phyloP scores from a whole-genome alignment of 208 protist genomes.

The Strigomonas culicis region DNA sequence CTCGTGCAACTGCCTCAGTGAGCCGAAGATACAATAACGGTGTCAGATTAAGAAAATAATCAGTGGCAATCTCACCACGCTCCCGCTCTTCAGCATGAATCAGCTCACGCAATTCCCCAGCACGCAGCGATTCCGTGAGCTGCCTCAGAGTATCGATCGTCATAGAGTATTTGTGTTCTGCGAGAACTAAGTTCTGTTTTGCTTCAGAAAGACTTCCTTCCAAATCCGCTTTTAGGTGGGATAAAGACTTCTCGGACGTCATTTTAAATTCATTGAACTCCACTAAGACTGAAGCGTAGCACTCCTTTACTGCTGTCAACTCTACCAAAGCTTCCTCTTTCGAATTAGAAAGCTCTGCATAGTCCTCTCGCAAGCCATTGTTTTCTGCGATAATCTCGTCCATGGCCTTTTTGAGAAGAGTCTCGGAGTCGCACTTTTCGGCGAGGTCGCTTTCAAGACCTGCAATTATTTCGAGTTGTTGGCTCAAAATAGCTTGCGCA shows the following conservation, averaged over 20 bases:
- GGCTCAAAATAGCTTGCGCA: conserved; percentile 15
- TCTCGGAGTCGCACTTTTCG: conserved; percentile 24
- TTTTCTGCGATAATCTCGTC: conserved; percentile 29
- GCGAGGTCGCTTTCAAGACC: conserved; percentile 38
- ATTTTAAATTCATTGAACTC: conserved; percentile 52
- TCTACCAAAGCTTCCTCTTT: conserved; percentile 50
- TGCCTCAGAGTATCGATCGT: conserved; percentile 23
- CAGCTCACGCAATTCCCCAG: conserved; percentile 10
- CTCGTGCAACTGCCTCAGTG: no score
- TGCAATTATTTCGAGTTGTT: conserved; percentile 40
- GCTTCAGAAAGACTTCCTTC: conserved; percentile 5
- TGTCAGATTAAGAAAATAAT: no score
- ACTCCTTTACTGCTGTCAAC: conserved; percentile 50
- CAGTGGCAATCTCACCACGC: neutral
- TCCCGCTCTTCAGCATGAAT: neutral
- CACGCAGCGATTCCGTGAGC: conserved; percentile 24
- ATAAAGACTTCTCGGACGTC: conserved; percentile 3
- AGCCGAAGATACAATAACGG: no score
- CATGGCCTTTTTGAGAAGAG: conserved; percentile 20
- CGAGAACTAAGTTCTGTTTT: conserved; percentile 14
- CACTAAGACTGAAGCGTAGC: conserved; percentile 49
- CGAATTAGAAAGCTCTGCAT: conserved; percentile 15
- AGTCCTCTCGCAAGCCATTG: conserved; percentile 17
- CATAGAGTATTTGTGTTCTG: conserved; percentile 23
- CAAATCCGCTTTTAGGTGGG: conserved; percentile 16